Conservation (phyloP, 1,284 basidiomycete genomes). For the Neolentinus lepideus region DNA sequence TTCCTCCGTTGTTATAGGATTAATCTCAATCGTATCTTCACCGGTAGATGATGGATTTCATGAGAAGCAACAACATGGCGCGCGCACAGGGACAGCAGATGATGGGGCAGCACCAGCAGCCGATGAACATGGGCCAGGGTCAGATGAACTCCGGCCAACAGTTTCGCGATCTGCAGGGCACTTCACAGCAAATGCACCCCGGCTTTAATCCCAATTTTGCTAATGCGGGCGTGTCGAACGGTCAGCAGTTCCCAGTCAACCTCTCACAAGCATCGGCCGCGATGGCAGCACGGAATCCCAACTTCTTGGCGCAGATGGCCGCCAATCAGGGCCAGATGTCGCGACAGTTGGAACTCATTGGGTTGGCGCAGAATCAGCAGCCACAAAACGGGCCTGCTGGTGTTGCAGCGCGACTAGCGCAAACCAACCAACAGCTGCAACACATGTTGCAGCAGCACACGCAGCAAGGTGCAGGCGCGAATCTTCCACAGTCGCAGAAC, state of each 20-base stretch:
- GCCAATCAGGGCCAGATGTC: neutral
- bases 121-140: neutral
- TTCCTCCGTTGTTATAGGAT: neutral
- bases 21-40: neutral
- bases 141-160: neutral
- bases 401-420: neutral
- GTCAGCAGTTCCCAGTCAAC: neutral
- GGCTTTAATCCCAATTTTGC: neutral
- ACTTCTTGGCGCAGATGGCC: neutral
- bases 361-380: slow-evolving; percentile 1
- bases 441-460: neutral
- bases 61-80: neutral
- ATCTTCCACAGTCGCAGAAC: neutral
- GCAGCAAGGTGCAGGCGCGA: neutral
- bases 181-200: neutral
- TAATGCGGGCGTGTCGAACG: neutral
- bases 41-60: neutral
- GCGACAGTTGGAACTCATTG: neutral
- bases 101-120: neutral
- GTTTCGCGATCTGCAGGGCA: neutral
- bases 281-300: neutral
- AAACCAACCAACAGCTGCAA: neutral
- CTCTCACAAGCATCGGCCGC: neutral
- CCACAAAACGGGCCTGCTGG: neutral
- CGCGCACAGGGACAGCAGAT: neutral